phyloP scores from a whole-genome alignment of 164 flowering plant genomes.

The Annona squamosa region DNA sequence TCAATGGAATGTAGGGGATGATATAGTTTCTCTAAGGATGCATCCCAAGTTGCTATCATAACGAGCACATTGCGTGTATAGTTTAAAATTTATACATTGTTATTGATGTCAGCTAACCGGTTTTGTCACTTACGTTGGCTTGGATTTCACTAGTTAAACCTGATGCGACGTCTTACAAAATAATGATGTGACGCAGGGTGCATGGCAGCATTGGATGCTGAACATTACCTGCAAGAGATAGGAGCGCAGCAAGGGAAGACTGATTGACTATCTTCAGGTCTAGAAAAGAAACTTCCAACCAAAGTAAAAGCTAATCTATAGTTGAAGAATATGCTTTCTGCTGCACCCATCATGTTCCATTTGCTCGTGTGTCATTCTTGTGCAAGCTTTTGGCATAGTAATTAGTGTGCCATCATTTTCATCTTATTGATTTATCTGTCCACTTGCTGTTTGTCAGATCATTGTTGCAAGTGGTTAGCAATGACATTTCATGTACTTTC shows the following conservation, averaged over 20 bases:
- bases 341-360: not conserved
- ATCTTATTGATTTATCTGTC: not conserved
- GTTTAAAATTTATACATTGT: too few species aligned
- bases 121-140: not conserved
- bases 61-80: too few species aligned
- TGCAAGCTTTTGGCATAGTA: too few species aligned
- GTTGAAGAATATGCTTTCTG: not conserved
- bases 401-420: too few species aligned
- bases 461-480: too few species aligned
- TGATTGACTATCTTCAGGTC: constrained; percentile 37
- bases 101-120: not conserved
- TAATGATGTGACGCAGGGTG: constrained; percentile 50
- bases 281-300: not conserved
- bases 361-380: not conserved
- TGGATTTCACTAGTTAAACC: not conserved
- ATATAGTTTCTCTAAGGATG: too few species aligned
- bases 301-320: constrained; percentile 15
- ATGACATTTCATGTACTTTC: too few species aligned
- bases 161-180: not conserved
- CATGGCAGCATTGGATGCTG: constrained; percentile 97
- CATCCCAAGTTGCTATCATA: too few species aligned
- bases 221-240: constrained; percentile 88
- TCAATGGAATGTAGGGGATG: too few species aligned
- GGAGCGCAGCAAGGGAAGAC: constrained; percentile 66
- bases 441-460: too few species aligned